Evolutionary conservation across 2,329 filamentous ascomycete species (phyloP).

Genomic region (Clonostachys byssicola): DNA sequence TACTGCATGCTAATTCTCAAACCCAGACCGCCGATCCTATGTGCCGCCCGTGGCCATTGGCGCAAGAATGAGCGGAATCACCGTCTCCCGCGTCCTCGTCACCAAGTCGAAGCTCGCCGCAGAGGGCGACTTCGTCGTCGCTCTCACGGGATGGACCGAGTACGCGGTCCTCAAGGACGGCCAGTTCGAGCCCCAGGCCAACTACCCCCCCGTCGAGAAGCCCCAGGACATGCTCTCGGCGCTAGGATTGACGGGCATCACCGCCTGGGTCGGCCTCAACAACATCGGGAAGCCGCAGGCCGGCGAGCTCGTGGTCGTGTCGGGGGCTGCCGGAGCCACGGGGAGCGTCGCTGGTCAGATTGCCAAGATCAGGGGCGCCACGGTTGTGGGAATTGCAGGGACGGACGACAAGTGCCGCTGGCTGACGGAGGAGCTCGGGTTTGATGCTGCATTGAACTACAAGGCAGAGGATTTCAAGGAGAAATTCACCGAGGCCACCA

Average conservation of each 20-base stretch:
- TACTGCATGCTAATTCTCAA: neutral
- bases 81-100: constrained; percentile 57
- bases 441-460: constrained; percentile 66
- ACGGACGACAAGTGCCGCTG: constrained; percentile 63
- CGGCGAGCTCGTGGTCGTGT: constrained; percentile 73
- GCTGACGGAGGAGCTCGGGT: constrained; percentile 59
- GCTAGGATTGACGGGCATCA: constrained; percentile 64
- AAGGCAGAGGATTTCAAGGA: constrained; percentile 57
- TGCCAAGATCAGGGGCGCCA: constrained; percentile 65
- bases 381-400: constrained; percentile 63
- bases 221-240: constrained; percentile 58
- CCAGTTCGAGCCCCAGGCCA: constrained; percentile 33
- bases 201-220: constrained; percentile 32
- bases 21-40: constrained; percentile 42
- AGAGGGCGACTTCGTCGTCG: constrained; percentile 53
- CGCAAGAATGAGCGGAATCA: constrained; percentile 62
- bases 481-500: constrained; percentile 57
- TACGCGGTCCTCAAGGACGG: constrained; percentile 54
- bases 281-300: constrained; percentile 63
- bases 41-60: constrained; percentile 64
- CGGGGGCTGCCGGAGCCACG: constrained; percentile 73
- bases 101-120: constrained; percentile 50
- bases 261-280: constrained; percentile 73
- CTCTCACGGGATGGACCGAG: constrained; percentile 60
- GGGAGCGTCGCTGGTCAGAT: constrained; percentile 76